Conservation (phyloP, 768 basidiomycete species). For the Gloeopeniophorella convolvens region DNA sequence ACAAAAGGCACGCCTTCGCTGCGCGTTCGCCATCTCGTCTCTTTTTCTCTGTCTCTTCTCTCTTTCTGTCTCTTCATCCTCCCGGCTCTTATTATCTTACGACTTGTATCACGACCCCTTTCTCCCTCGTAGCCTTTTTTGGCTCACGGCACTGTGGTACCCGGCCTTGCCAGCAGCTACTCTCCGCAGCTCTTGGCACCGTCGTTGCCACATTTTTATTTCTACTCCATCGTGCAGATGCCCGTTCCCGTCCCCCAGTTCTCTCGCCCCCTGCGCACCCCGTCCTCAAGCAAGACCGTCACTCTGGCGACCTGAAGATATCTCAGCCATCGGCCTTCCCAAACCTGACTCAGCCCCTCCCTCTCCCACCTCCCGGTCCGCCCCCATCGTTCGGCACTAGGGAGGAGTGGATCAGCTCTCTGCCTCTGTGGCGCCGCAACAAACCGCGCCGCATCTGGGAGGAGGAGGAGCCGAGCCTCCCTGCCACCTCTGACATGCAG, state of each 20-base stretch:
- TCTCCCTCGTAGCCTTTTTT: constrained; percentile 34
- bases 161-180: constrained; percentile 30
- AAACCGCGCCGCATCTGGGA: constrained; percentile 65
- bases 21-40: constrained; percentile 67
- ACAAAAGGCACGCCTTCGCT: constrained; percentile 92
- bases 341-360: constrained; percentile 50
- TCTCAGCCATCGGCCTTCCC: constrained; percentile 42
- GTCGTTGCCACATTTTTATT: constrained; percentile 24
- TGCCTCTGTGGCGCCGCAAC: constrained; percentile 65
- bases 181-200: constrained; percentile 10
- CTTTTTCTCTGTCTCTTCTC: constrained; percentile 28
- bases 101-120: constrained; percentile 66
- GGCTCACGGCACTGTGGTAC: constrained; percentile 36
- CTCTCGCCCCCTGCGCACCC: constrained; percentile 54
- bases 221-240: constrained; percentile 54
- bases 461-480: constrained; percentile 36
- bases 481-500: constrained; percentile 33
- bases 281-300: constrained; percentile 49
- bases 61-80: constrained; percentile 27
- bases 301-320: constrained; percentile 35
- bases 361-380: constrained; percentile 51
- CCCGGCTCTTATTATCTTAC: constrained; percentile 39
- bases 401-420: constrained; percentile 67
- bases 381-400: constrained; percentile 60
- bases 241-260: constrained; percentile 76